These are phyloP conservation scores for Botrytis fragariae DNA, from an alignment of 2,329 filamentous ascomycete genomes.

Conservation along the genomic window DNA sequence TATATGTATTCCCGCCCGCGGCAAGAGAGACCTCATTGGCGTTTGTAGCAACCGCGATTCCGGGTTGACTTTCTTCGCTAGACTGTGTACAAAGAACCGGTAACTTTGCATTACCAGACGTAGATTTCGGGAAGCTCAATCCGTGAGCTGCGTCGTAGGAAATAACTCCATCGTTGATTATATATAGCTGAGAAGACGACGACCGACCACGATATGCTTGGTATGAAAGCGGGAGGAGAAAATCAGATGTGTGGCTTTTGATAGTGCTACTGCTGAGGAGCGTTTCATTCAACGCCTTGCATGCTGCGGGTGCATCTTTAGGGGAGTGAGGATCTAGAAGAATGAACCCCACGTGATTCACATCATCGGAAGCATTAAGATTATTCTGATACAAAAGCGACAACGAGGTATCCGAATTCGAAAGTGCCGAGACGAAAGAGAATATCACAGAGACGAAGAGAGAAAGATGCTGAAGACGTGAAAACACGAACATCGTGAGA, in stretches of 20 bases:
- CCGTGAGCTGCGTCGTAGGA: conserved; percentile 38
- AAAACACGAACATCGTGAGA: conserved; percentile 1
- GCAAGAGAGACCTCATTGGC: conserved; percentile 43
- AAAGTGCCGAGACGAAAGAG: conserved; percentile 11
- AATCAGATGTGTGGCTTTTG: conserved; percentile 45
- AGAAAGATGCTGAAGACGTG: background rate
- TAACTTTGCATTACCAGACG: conserved; percentile 37
- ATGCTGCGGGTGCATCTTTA: conserved; percentile 44
- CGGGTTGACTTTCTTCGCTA: conserved; percentile 38
- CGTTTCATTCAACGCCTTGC: conserved; percentile 47
- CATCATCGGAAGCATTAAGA: conserved; percentile 51
- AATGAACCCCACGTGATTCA: conserved; percentile 51
- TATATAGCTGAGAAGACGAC: conserved; percentile 42
- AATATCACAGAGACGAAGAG: background rate
- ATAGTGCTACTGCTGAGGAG: conserved; percentile 45
- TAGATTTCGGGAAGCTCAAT: conserved; percentile 39
- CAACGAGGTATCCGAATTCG: conserved; percentile 45
- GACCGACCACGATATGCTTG: conserved; percentile 44
- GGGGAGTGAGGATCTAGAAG: conserved; percentile 46
- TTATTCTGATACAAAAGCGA: conserved; percentile 55
- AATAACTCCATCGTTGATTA: conserved; percentile 44
- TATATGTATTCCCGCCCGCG: conserved; percentile 45
- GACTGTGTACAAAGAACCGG: conserved; percentile 54
- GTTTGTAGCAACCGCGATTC: conserved; percentile 37
- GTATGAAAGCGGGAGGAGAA: conserved; percentile 47